These are phyloP conservation scores for Xylaria sp. DNA, from an alignment of 2,329 filamentous ascomycete species.

Conservation along the genomic window DNA sequence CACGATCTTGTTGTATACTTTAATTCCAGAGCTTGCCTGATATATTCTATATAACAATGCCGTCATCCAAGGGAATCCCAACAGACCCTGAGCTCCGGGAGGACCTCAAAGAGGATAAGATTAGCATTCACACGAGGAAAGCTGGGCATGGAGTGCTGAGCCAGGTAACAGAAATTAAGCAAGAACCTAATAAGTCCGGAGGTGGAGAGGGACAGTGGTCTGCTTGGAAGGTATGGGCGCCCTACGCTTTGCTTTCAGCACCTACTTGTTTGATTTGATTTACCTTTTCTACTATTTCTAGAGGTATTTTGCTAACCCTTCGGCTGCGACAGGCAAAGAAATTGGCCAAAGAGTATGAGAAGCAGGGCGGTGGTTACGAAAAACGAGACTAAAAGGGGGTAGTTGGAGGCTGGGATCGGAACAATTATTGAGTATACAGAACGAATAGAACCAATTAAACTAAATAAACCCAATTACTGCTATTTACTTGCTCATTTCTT, in stretches of 20 bases:
- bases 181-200: constrained; percentile 55
- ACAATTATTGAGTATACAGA: no score
- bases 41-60: constrained; percentile 43
- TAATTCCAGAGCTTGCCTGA: neutral
- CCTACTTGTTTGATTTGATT: neutral
- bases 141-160: neutral
- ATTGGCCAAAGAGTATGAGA: constrained; percentile 56
- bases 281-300: neutral
- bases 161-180: constrained; percentile 52
- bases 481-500: no score
- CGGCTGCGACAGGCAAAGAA: constrained; percentile 47
- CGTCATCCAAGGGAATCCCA: constrained; percentile 54
- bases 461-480: no score
- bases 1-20: neutral
- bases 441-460: no score
- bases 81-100: constrained; percentile 55
- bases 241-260: neutral
- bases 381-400: constrained; percentile 48
- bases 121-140: neutral
- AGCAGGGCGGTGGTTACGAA: constrained; percentile 54
- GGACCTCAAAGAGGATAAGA: constrained; percentile 52
- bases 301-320: neutral
- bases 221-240: constrained; percentile 50
- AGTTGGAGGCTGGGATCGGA: no score
- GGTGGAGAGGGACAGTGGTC: constrained; percentile 54